Percentiles rank a stretch among this genome's conserved stretches.
phyloP scores from a whole-genome alignment of 768 basidiomycete species.

The Auriscalpium microsporum region DNA sequence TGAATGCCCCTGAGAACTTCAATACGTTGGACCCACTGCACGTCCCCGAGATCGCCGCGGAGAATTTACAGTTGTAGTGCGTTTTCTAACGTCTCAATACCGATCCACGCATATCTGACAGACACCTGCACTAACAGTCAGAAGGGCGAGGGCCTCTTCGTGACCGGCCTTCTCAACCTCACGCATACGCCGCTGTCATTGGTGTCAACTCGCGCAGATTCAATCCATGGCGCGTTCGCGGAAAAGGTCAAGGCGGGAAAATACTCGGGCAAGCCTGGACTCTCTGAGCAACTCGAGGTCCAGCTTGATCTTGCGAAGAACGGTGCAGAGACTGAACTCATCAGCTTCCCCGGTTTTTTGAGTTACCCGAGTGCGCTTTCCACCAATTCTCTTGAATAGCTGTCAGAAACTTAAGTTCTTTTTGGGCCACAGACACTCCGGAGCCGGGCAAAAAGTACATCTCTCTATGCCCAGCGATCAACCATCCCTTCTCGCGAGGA shows the following conservation, averaged over 20 bases:
- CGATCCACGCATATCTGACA: not conserved
- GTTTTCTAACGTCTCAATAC: not conserved
- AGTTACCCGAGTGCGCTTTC: constrained; percentile 18
- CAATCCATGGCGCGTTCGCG: constrained; percentile 18
- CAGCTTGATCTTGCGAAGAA: constrained; percentile 25
- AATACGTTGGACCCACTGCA: constrained; percentile 24
- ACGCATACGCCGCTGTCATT: constrained; percentile 16
- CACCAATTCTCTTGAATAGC: not conserved
- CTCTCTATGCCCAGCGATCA: constrained; percentile 27
- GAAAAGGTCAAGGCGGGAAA: constrained; percentile 16
- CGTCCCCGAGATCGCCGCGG: constrained; percentile 20
- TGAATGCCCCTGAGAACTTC: constrained; percentile 20
- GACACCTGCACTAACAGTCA: constrained; percentile 10
- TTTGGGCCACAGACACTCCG: constrained; percentile 21
- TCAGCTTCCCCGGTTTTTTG: constrained; percentile 22
- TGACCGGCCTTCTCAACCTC: constrained; percentile 20
- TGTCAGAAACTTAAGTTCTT: not conserved
- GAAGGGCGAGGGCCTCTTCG: constrained; percentile 19
- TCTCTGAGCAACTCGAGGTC: constrained; percentile 33
- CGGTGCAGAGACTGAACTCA: constrained; percentile 25
- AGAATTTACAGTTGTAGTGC: constrained; percentile 28
- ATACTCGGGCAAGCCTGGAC: constrained; percentile 22
- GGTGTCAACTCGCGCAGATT: constrained; percentile 16
- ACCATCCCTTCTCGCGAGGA: constrained; percentile 41
- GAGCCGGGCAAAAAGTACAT: constrained; percentile 35